These are phyloP conservation scores for Cynara cardunculus DNA, from an alignment of 129 eudicot species.

Conservation along the genomic window DNA sequence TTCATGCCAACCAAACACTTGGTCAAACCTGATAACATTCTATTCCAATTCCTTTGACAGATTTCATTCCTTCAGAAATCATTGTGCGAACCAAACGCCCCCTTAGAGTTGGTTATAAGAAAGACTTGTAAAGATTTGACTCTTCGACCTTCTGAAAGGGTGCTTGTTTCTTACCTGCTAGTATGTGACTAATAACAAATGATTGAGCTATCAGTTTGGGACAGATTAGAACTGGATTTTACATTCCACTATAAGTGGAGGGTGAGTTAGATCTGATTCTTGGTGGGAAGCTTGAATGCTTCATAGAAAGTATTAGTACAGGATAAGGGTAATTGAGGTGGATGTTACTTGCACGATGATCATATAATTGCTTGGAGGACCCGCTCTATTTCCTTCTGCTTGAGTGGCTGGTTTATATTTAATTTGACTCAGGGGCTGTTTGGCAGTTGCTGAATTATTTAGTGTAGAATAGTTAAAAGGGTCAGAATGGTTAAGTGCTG, in stretches of 20 bases:
- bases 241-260: conserved; percentile 24
- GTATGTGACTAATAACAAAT: conserved; percentile 8
- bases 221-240: conserved; percentile 10
- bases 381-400: conserved; percentile 2
- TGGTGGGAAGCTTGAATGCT: conserved; percentile 18
- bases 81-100: no score
- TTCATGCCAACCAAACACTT: no score
- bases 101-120: background rate
- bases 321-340: conserved; percentile 14
- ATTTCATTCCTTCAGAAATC: no score
- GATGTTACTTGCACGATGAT: conserved; percentile 14
- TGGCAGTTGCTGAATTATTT: no score
- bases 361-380: background rate
- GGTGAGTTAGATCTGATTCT: conserved; percentile 1
- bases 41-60: no score
- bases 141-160: conserved; percentile 12
- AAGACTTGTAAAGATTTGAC: background rate
- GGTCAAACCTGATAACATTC: no score
- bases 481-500: no score
- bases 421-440: no score
- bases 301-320: conserved; percentile 4
- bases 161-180: conserved; percentile 8
- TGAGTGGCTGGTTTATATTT: conserved; percentile 5
- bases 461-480: no score
- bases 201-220: conserved; percentile 15